Conservation (phyloP, 2,329 filamentous ascomycete species). For the Colletotrichum sidae region DNA sequence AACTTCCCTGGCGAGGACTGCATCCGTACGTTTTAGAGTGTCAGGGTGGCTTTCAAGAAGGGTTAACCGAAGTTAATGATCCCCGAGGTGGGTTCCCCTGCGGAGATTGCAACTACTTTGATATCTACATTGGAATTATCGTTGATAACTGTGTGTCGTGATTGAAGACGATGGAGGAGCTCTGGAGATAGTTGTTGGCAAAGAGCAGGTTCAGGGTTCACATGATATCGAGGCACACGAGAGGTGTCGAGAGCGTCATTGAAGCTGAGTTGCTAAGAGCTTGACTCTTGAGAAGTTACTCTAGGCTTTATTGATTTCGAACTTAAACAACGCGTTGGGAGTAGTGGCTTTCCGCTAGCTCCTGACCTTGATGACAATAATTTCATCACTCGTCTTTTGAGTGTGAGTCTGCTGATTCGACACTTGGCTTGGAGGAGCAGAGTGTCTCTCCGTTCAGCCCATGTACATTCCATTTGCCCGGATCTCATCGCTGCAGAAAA, state of each 20-base stretch:
- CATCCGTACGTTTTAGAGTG: slow-evolving; percentile 44
- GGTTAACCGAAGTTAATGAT: slow-evolving; percentile 52
- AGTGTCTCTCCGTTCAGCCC: too few species aligned
- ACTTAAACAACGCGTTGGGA: background rate
- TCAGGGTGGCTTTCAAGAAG: slow-evolving; percentile 50
- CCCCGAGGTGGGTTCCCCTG: slow-evolving; percentile 52
- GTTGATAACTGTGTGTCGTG: slow-evolving; percentile 48
- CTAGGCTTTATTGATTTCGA: background rate
- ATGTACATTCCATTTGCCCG: too few species aligned
- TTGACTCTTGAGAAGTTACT: background rate
- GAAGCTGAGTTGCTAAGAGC: background rate
- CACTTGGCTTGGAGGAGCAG: too few species aligned
- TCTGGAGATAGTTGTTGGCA: slow-evolving; percentile 44
- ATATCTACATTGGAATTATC: slow-evolving; percentile 46
- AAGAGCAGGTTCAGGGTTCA: slow-evolving; percentile 41
- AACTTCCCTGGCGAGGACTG: slow-evolving; percentile 54
- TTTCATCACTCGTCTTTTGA: too few species aligned
- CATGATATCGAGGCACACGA: background rate
- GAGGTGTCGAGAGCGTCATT: background rate
- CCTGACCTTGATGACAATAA: too few species aligned
- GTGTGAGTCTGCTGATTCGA: too few species aligned
- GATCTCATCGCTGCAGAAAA: too few species aligned
- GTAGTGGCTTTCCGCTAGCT: background rate
- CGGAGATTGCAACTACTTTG: slow-evolving; percentile 44
- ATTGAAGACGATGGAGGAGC: slow-evolving; percentile 44